Percentiles rank a stretch among this genome's conserved stretches.
Conservation (phyloP, 768 basidiomycete genomes). For the Mycena vulgaris region DNA sequence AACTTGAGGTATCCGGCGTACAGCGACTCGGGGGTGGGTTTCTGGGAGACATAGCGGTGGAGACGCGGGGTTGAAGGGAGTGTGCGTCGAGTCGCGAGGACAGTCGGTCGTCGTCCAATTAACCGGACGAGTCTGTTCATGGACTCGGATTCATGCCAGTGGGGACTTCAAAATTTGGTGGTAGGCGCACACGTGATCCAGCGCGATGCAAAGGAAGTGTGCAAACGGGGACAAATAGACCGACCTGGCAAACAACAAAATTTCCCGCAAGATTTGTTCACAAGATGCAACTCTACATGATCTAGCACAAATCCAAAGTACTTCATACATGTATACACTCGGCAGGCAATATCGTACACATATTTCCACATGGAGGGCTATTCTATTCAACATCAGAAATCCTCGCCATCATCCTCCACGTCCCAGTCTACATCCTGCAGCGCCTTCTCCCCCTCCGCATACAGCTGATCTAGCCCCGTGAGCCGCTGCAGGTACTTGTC, state of each 20-base stretch:
- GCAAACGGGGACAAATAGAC: background rate
- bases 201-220: background rate
- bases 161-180: conserved; percentile 5
- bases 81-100: conserved; percentile 23
- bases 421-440: conserved; percentile 86
- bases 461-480: conserved; percentile 85
- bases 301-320: background rate
- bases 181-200: background rate
- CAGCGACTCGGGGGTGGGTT: conserved; percentile 22
- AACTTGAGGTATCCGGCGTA: conserved; percentile 21
- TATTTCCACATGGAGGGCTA: too few relatives aligned
- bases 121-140: conserved; percentile 35
- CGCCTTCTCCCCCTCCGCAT: conserved; percentile 80
- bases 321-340: background rate
- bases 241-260: too few relatives aligned
- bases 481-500: conserved; percentile 78
- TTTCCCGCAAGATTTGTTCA: too few relatives aligned
- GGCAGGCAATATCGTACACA: background rate
- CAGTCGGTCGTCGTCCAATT: conserved; percentile 21
- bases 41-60: conserved; percentile 22
- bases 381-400: conserved; percentile 41
- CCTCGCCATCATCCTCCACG: conserved; percentile 64
- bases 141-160: conserved; percentile 29
- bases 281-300: conserved; percentile 8
- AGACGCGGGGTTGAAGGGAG: background rate